phyloP scores from a whole-genome alignment of 345 rosid genomes.

The Linum lewisii region DNA sequence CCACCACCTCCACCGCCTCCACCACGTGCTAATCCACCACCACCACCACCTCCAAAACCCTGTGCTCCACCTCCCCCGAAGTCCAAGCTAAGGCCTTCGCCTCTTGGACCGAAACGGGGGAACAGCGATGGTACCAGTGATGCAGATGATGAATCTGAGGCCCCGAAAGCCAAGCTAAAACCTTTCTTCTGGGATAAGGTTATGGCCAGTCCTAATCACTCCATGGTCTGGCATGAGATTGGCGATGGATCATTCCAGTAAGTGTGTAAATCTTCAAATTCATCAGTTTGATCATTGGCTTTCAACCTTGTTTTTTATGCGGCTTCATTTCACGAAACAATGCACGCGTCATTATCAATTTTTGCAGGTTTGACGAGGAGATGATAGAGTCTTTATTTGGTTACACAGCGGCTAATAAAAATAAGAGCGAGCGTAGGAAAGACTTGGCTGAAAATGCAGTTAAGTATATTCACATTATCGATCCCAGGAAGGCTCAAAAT shows the following conservation, averaged over 20 bases:
- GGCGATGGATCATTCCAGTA: slow-evolving; percentile 26
- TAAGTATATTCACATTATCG: slow-evolving; percentile 17
- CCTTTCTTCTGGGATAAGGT: slow-evolving; percentile 28
- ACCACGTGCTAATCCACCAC: slow-evolving; percentile 12
- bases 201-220: slow-evolving; percentile 16
- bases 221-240: slow-evolving; percentile 26
- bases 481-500: slow-evolving; percentile 23
- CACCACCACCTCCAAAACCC: slow-evolving; percentile 15
- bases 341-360: background rate
- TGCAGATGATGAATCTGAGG: slow-evolving; percentile 6
- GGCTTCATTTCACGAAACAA: no score
- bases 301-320: no score
- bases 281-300: background rate
- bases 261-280: background rate
- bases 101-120: slow-evolving; percentile 8
- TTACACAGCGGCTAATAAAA: slow-evolving; percentile 5
- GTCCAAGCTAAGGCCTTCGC: slow-evolving; percentile 11
- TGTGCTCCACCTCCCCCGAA: slow-evolving; percentile 23
- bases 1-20: slow-evolving; percentile 14
- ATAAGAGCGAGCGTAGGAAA: slow-evolving; percentile 12
- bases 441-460: slow-evolving; percentile 11
- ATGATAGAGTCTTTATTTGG: slow-evolving; percentile 28
- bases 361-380: slow-evolving; percentile 24
- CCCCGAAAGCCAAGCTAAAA: slow-evolving; percentile 17
- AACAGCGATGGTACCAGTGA: background rate